Evolutionary conservation across 2,329 filamentous ascomycete species (phyloP), one percentile per base, ranked within the genome.

Genomic region (Fonsecaea erecta): DNA sequence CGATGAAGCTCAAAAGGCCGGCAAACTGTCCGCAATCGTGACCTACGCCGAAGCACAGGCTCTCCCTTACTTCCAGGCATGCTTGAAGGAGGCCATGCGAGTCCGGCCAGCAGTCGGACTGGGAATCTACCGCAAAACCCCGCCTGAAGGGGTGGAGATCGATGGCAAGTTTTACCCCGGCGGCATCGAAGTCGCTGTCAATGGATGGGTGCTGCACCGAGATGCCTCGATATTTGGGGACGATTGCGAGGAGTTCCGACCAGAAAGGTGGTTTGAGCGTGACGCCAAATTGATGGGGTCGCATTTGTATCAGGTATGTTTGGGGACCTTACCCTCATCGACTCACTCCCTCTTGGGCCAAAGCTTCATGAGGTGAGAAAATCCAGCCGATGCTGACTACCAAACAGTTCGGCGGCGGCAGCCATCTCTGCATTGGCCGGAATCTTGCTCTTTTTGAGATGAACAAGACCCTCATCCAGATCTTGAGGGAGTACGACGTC

Each of bases 361-460:
- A 26, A 9, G 21, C 11, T 48, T 24, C 12, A 12, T 24, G 37
- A n/a, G 14, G 2, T 24, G 9, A 24, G 43, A 48, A 21, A 21
- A 46, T 16, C 12, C 14, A n/a, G 8, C n/a, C 21, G 43, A 48
- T 26, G 43, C 43, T 48, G 1, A 48, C 43, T 24, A 3, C 12
- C 3, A 3, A 12, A 5, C 43, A 72, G 67, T 86, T 86, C 67
- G 84, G 84, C 26, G 83, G 81, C 12, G 84, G 84, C 26, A 79
- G 79, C n/a, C 82, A 85, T 58, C 73, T 85, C 2, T 86, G 84
- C 71, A 85, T 86, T 62, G 85, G 84, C 9, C 79, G 82, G 1
- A 84, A 86, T 71, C 72, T 86, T 35, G 84, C 83, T 0, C 75
- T 85, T 52, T 75, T 86, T 32, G 84, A 87, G 74, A 85, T 86